Evolutionary conservation across 352 stramenopile species (phyloP).

Genomic region (Pythium chondricola): DNA sequence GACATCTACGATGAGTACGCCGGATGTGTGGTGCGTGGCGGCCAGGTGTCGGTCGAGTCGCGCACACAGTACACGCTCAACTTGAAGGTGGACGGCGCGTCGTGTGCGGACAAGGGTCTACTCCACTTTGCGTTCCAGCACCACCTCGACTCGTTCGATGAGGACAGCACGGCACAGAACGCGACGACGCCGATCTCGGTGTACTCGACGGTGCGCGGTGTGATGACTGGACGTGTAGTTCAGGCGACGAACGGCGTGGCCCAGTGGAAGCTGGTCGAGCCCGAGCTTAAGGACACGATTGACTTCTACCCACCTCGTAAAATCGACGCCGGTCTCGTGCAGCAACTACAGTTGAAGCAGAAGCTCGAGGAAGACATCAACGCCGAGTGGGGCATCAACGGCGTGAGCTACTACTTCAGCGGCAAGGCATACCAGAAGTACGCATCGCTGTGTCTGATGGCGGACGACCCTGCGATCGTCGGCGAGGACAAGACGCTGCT

Average conservation of each 20-base stretch:
- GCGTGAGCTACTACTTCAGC: constrained; percentile 66
- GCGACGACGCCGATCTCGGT: constrained; percentile 26
- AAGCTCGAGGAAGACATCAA: constrained; percentile 53
- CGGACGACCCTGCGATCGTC: constrained; percentile 37
- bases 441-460: constrained; percentile 68
- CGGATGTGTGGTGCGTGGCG: constrained; percentile 49
- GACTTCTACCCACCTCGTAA: constrained; percentile 47
- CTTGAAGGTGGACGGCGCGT: constrained; percentile 44
- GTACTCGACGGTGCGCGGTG: constrained; percentile 45
- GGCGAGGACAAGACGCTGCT: constrained; percentile 41
- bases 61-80: constrained; percentile 56
- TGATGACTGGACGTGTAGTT: constrained; percentile 39
- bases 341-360: constrained; percentile 26
- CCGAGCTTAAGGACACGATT: constrained; percentile 40
- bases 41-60: constrained; percentile 41
- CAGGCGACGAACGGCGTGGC: constrained; percentile 31
- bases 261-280: constrained; percentile 46
- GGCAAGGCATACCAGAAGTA: constrained; percentile 80
- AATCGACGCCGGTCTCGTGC: constrained; percentile 20
- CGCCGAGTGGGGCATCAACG: constrained; percentile 36
- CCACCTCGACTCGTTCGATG: constrained; percentile 41
- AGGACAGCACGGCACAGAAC: constrained; percentile 13
- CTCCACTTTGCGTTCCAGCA: constrained; percentile 66
- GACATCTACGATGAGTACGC: constrained; percentile 53
- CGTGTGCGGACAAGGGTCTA: constrained; percentile 34